Conservation (phyloP, 129 eudicot species). For the Heracleum sosnowskyi region DNA sequence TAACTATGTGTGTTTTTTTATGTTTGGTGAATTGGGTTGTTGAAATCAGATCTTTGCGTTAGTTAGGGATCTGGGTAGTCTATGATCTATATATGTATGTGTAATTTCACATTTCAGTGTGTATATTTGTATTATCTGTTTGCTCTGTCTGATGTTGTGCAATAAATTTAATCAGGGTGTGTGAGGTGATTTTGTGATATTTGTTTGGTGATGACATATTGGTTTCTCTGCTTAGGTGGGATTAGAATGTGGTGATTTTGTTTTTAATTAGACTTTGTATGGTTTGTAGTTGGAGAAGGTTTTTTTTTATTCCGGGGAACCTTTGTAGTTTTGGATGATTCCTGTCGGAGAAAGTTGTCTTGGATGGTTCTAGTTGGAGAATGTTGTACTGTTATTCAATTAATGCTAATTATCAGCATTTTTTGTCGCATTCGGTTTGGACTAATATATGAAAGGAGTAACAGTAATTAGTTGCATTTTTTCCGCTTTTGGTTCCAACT, state of each 20-base stretch:
- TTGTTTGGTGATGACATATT: not conserved
- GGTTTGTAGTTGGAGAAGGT: not conserved
- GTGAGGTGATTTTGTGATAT: not conserved
- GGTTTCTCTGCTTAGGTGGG: not conserved
- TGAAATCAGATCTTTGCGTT: not conserved
- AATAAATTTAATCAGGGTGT: no score
- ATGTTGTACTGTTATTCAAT: not conserved
- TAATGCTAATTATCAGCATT: no score
- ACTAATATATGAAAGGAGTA: not conserved
- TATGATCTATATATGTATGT: no score
- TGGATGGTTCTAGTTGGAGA: not conserved
- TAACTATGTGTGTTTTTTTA: not conserved
- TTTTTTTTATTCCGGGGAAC: no score
- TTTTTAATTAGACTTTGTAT: not conserved
- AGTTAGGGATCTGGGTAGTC: not conserved
- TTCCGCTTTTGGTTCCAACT: not conserved
- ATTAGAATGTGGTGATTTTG: not conserved
- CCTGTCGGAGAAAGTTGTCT: not conserved
- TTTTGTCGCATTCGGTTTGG: not conserved
- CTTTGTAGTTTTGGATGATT: not conserved
- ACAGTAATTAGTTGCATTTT: not conserved
- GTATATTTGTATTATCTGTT: not conserved
- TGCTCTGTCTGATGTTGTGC: no score
- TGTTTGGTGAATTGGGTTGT: not conserved
- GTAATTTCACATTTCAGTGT: not conserved